Conservation (phyloP, 2,329 filamentous ascomycete genomes). For the Tolypocladium album region DNA sequence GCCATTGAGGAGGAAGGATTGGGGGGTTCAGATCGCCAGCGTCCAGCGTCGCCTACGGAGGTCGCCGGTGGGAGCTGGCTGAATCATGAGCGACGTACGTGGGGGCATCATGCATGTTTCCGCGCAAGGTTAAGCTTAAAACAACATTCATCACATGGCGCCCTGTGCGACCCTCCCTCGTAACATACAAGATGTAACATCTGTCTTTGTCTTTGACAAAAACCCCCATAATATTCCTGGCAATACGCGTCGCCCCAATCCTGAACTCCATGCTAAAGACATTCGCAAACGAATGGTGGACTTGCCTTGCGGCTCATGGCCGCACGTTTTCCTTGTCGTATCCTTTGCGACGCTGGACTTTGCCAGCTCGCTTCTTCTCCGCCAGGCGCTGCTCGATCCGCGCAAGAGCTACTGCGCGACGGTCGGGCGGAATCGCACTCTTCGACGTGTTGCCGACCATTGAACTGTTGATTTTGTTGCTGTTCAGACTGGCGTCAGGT, state of each 20-base stretch:
- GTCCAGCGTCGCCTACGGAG: background rate
- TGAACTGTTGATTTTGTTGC: slow-evolving; percentile 12
- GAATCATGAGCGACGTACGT: background rate
- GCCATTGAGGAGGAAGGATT: background rate
- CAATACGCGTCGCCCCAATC: background rate
- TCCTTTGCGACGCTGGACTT: slow-evolving; percentile 17
- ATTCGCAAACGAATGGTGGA: background rate
- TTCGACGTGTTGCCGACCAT: slow-evolving; percentile 28
- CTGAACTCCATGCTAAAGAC: slow-evolving; percentile 12
- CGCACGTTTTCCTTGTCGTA: slow-evolving; percentile 42
- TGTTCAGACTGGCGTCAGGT: slow-evolving; percentile 19
- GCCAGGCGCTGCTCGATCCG: slow-evolving; percentile 42
- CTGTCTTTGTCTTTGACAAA: background rate
- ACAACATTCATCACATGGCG: background rate
- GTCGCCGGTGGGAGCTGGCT: background rate
- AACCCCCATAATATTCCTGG: background rate
- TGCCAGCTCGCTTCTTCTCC: slow-evolving; percentile 32
- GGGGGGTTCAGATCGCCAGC: background rate
- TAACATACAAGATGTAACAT: background rate
- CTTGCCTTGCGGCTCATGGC: slow-evolving; percentile 13
- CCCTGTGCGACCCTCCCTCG: background rate
- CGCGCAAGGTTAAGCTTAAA: background rate
- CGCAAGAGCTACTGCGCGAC: slow-evolving; percentile 42
- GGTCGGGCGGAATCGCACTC: slow-evolving; percentile 35
- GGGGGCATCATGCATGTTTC: background rate